Percentiles rank a stretch among this genome's conserved stretches.
These are phyloP conservation scores for Parasarocladium wereldwijsianum DNA, from an alignment of 2,329 filamentous ascomycete species.

Conservation along the genomic window DNA sequence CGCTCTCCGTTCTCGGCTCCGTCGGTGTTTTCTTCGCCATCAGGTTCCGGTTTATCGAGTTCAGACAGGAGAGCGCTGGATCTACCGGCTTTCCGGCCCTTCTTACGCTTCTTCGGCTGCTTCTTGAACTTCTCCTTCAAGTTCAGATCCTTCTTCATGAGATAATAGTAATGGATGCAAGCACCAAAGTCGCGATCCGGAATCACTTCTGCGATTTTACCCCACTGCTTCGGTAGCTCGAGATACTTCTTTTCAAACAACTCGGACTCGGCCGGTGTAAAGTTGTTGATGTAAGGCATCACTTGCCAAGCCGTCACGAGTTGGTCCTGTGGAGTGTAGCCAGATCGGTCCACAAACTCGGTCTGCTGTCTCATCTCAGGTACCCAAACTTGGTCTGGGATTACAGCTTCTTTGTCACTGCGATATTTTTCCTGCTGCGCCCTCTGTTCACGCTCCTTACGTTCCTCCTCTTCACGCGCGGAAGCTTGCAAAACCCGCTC, in stretches of 20 bases:
- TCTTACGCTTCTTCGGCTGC: conserved; percentile 44
- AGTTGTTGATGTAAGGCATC: conserved; percentile 59
- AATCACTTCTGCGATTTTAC: conserved; percentile 55
- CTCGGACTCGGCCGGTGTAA: conserved; percentile 54
- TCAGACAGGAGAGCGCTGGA: conserved; percentile 54
- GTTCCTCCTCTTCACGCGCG: conserved; percentile 54
- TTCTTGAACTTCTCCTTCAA: conserved; percentile 63
- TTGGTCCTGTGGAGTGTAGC: conserved; percentile 47
- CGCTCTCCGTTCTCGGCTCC: conserved; percentile 45
- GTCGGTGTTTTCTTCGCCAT: conserved; percentile 39
- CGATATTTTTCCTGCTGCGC: conserved; percentile 56
- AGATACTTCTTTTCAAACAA: conserved; percentile 62
- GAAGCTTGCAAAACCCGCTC: conserved; percentile 61
- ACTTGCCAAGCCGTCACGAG: conserved; percentile 59
- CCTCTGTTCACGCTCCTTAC: conserved; percentile 49
- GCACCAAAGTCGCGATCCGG: conserved; percentile 58
- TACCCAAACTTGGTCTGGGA: conserved; percentile 56
- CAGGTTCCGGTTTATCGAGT: conserved; percentile 43
- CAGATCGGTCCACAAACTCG: conserved; percentile 51
- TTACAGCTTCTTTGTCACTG: conserved; percentile 60
- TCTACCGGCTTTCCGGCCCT: conserved; percentile 41
- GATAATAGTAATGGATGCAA: conserved; percentile 77
- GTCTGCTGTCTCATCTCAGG: conserved; percentile 42
- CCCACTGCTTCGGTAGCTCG: conserved; percentile 71
- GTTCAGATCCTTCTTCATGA: conserved; percentile 59